phyloP scores from a whole-genome alignment of 345 rosid genomes.

The Angophora floribunda region DNA sequence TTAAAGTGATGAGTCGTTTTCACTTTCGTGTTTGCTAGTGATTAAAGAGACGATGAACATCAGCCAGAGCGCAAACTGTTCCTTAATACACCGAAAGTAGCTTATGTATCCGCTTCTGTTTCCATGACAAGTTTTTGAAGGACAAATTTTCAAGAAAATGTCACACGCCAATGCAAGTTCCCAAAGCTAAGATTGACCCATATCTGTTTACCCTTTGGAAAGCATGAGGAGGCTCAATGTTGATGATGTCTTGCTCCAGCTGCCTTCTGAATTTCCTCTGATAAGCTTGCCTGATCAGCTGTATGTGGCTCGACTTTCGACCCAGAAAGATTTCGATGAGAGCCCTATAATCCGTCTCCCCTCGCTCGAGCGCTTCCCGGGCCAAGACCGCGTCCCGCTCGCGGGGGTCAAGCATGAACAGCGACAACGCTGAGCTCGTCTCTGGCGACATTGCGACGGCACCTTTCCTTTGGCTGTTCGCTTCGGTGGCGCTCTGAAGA shows the following conservation, averaged over 20 bases:
- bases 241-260: slow-evolving; percentile 46
- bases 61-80: background rate
- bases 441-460: background rate
- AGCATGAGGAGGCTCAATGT: slow-evolving; percentile 50
- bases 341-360: slow-evolving; percentile 18
- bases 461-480: background rate
- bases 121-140: background rate
- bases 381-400: slow-evolving; percentile 48
- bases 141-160: background rate
- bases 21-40: background rate
- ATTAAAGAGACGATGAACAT: background rate
- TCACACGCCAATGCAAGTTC: background rate
- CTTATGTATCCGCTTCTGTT: background rate
- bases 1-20: background rate
- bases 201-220: slow-evolving; percentile 39
- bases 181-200: background rate
- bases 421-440: slow-evolving; percentile 14
- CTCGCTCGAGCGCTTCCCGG: slow-evolving; percentile 33
- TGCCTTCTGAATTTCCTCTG: slow-evolving; percentile 28
- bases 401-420: slow-evolving; percentile 37
- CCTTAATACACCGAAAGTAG: background rate
- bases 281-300: slow-evolving; percentile 44
- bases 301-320: slow-evolving; percentile 52
- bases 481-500: background rate
- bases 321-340: slow-evolving; percentile 51